Conservation (phyloP, 2,329 filamentous ascomycete genomes). For the Simplicillium sp. region DNA sequence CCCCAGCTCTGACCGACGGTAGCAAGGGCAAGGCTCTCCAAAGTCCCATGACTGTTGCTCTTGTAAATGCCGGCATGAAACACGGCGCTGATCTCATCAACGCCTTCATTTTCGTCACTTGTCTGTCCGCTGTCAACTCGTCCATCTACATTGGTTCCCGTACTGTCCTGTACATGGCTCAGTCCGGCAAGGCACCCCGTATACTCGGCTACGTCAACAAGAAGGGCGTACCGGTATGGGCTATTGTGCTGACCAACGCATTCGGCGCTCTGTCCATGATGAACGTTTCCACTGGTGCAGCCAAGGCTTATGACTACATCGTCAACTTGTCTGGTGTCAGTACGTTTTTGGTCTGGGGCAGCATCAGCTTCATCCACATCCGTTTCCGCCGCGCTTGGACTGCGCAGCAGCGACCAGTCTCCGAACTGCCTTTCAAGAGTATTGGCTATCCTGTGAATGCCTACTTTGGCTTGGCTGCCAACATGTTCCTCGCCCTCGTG, state of each 20-base stretch:
- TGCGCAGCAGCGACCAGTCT: conserved; percentile 43
- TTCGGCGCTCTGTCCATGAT: conserved; percentile 67
- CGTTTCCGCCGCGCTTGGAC: conserved; percentile 59
- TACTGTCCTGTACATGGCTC: conserved; percentile 67
- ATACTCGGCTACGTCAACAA: conserved; percentile 60
- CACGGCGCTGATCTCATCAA: conserved; percentile 68
- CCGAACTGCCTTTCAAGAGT: conserved; percentile 46
- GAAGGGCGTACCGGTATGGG: conserved; percentile 52
- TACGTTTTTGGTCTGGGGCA: conserved; percentile 64
- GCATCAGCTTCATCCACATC: conserved; percentile 62
- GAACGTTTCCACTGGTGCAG: conserved; percentile 59
- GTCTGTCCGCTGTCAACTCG: conserved; percentile 62
- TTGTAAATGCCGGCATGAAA: conserved; percentile 65
- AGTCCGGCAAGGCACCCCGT: conserved; percentile 59
- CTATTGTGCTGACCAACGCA: conserved; percentile 58
- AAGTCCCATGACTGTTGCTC: conserved; percentile 65
- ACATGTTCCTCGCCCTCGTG: conserved; percentile 49
- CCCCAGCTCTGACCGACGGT: conserved; percentile 47
- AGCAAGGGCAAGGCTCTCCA: conserved; percentile 54
- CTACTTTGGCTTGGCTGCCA: conserved; percentile 48
- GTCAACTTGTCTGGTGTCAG: conserved; percentile 62
- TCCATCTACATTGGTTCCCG: conserved; percentile 71
- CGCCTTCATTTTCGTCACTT: conserved; percentile 65
- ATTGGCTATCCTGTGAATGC: conserved; percentile 47
- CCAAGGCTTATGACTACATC: conserved; percentile 58